Conservation (phyloP, 1,284 basidiomycete species). For the Sanghuangporus weigelae region DNA sequence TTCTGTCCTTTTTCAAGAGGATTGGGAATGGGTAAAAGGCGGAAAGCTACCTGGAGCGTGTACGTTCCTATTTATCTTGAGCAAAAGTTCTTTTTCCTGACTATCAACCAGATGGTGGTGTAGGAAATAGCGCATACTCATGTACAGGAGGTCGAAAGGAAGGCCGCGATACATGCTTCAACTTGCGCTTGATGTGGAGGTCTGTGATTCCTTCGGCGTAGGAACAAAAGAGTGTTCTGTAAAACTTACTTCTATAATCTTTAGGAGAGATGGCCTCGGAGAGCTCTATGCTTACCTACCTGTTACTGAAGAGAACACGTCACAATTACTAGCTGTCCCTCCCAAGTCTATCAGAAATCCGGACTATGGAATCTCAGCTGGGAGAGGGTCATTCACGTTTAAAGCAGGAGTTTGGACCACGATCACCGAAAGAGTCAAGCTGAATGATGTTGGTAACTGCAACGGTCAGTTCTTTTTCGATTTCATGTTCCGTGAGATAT, state of each 20-base stretch:
- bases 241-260: too few relatives aligned
- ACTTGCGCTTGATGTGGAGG: conserved; percentile 29
- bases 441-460: conserved; percentile 33
- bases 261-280: conserved; percentile 24
- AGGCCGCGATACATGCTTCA: conserved; percentile 26
- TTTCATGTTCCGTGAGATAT: neutral
- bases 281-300: conserved; percentile 28
- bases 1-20: conserved; percentile 26
- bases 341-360: conserved; percentile 24
- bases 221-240: too few relatives aligned
- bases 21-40: conserved; percentile 26
- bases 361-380: conserved; percentile 27
- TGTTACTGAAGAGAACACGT: conserved; percentile 20
- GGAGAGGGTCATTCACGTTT: conserved; percentile 24
- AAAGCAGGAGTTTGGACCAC: conserved; percentile 31
- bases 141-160: conserved; percentile 27
- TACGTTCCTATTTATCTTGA: conserved; percentile 16
- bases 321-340: conserved; percentile 21
- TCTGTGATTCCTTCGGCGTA: neutral
- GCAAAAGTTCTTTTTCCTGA: neutral
- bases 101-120: conserved; percentile 19
- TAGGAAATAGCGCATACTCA: conserved; percentile 22
- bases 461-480: conserved; percentile 11
- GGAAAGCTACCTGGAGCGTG: conserved; percentile 29
- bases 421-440: conserved; percentile 33